Evolutionary conservation across 164 flowering plant species (phyloP).

Genomic region (Sedum album): DNA sequence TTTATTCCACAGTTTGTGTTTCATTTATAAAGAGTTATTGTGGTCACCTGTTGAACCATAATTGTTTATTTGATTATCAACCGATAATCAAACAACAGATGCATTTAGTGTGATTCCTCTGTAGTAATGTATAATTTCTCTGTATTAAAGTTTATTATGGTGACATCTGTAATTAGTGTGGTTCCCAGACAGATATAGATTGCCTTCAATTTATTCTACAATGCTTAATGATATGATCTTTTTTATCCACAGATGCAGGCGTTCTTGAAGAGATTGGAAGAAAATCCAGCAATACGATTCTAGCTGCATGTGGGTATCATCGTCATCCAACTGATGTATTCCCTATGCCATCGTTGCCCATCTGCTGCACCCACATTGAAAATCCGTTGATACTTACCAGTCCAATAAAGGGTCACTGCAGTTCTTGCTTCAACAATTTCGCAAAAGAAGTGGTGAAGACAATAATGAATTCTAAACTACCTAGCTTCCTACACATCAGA

Average conservation of each 20-base stretch:
- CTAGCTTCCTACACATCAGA: slow-evolving; percentile 26
- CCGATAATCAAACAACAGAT: neutral
- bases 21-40: no score
- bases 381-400: slow-evolving; percentile 19
- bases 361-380: slow-evolving; percentile 31
- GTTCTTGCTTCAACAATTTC: slow-evolving; percentile 38
- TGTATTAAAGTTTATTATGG: no score
- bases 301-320: slow-evolving; percentile 53
- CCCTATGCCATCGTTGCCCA: slow-evolving; percentile 26
- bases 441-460: slow-evolving; percentile 33
- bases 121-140: no score
- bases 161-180: no score
- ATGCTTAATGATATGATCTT: slow-evolving; percentile 1
- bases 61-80: neutral
- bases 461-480: slow-evolving; percentile 24
- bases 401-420: slow-evolving; percentile 33
- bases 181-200: no score
- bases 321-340: slow-evolving; percentile 24
- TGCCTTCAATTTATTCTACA: no score
- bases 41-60: no score
- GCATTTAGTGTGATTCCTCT: neutral
- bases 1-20: neutral
- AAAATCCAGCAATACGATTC: slow-evolving; percentile 44
- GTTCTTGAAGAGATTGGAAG: slow-evolving; percentile 40
- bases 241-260: slow-evolving; percentile 23